phyloP scores from a whole-genome alignment of 257 asterid genomes.

The Osmanthus fragrans region DNA sequence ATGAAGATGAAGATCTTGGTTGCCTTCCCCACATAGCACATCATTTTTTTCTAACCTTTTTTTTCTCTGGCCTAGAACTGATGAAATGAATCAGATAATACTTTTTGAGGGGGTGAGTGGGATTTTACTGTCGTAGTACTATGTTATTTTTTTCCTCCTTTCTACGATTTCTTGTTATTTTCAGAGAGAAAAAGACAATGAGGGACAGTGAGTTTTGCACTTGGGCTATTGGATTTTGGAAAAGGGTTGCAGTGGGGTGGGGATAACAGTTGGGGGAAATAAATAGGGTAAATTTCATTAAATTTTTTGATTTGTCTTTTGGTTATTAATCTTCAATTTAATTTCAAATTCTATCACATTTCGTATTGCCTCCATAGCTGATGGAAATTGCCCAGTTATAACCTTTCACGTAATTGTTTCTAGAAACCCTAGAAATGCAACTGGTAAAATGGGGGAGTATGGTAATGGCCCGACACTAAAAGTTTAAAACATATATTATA shows the following conservation, averaged over 20 bases:
- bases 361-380: background rate
- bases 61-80: background rate
- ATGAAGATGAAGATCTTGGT: slow-evolving; percentile 95
- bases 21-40: slow-evolving; percentile 87
- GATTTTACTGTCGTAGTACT: background rate
- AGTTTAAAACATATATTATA: too few species aligned
- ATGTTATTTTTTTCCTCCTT: background rate
- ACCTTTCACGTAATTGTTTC: background rate
- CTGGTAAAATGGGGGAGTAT: background rate
- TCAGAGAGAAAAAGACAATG: background rate
- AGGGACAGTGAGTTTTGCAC: background rate
- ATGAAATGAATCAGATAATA: background rate
- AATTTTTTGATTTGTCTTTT: too few species aligned
- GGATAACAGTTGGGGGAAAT: too few species aligned
- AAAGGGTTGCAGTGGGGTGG: background rate
- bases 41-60: slow-evolving; percentile 13
- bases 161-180: background rate
- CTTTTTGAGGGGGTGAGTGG: background rate
- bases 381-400: too few species aligned
- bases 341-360: background rate
- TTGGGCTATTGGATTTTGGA: background rate
- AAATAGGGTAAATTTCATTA: too few species aligned
- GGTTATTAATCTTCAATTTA: too few species aligned
- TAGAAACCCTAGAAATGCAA: background rate
- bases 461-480: too few species aligned